Base-by-base conservation (phyloP, 2,329 filamentous ascomycete genomes). In the Fusarium sarcochroum region DNA sequence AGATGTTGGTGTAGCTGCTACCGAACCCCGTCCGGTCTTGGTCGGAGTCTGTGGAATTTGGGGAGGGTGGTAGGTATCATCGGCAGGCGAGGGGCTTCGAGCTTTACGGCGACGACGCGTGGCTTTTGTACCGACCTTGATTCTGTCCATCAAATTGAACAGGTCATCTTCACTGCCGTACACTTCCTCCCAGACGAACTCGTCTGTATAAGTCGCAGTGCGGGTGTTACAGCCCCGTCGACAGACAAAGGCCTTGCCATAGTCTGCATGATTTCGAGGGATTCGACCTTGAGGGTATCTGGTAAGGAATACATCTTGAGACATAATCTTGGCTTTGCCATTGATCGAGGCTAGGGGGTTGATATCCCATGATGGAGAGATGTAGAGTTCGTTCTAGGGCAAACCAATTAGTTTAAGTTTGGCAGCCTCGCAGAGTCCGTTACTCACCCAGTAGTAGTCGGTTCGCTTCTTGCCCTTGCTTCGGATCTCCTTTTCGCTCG, bases 301-400 rank as follows among this genome's bases (percentile, higher is more conserved):
- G 17, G 86, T 80, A 37, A 86, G 83, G 77, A 95, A 98, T 0
- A 82, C 83, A 10, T 89, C 84, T 25, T 86, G 84, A 0, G 95
- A 98, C 79, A 96, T 85, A 41, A 99, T 86, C 17, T 83, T 89
- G 1, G 94, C 96, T 72, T 92, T 97, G 51, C 94, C 95, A 75
- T 96, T 97, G 80, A 99, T 97, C 0, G 94, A 95, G 2, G 88
- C 89, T 25, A 99, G 82, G 9, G 95, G 90, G 75, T 98, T 98
- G 59, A 92, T 83, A 75, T 99, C 97, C 80, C 91, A 96, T 21
- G 93, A 91, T 1, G 93, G 87, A 0, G 94, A 97, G 56, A 98
- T 90, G 76, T 98, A 99, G 15, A 98, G 85, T 79, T 99, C 96
- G 75, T 97, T 97, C 85, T 93, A 40, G 34, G 23, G 9, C 6